phyloP scores from a whole-genome alignment of 2,329 filamentous ascomycete species.

The Sclerotinia borealis region DNA sequence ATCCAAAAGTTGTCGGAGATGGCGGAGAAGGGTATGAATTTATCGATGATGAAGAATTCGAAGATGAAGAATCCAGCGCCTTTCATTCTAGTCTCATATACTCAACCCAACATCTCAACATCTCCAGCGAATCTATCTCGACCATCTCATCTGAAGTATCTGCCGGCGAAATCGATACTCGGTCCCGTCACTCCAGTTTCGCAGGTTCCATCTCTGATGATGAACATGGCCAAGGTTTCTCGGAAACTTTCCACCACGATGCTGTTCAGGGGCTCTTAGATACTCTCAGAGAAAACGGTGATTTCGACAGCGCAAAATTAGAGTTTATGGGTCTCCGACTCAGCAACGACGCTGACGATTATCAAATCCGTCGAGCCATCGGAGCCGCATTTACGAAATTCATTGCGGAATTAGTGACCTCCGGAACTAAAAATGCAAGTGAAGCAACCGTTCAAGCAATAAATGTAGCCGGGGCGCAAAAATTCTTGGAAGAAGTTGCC shows the following conservation, averaged over 20 bases:
- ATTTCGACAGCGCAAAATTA: constrained; percentile 76
- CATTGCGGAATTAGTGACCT: constrained; percentile 62
- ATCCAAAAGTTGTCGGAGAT: constrained; percentile 49
- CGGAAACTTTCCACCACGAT: constrained; percentile 74
- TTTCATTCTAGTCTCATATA: constrained; percentile 45
- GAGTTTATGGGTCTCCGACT: constrained; percentile 94
- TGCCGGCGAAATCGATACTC: constrained; percentile 32
- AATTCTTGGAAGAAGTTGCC: constrained; percentile 54
- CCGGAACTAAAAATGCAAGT: constrained; percentile 33
- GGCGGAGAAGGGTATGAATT: constrained; percentile 59
- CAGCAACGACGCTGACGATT: constrained; percentile 81
- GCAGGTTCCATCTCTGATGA: constrained; percentile 65
- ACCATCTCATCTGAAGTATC: constrained; percentile 53
- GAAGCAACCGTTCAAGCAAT: constrained; percentile 44
- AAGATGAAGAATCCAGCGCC: constrained; percentile 49
- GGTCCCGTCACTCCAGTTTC: constrained; percentile 64
- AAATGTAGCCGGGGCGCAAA: constrained; percentile 57
- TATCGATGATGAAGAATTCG: constrained; percentile 52
- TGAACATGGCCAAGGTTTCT: constrained; percentile 37
- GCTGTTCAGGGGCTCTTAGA: constrained; percentile 84
- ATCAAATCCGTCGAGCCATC: constrained; percentile 80
- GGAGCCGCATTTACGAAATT: constrained; percentile 79
- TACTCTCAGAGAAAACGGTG: constrained; percentile 67
- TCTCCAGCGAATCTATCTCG: constrained; percentile 53
- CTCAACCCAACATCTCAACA: constrained; percentile 32